Evolutionary conservation across 1,284 basidiomycete genomes (phyloP), one percentile per base, ranked within the genome.

Genomic region (Irpex lacteus): DNA sequence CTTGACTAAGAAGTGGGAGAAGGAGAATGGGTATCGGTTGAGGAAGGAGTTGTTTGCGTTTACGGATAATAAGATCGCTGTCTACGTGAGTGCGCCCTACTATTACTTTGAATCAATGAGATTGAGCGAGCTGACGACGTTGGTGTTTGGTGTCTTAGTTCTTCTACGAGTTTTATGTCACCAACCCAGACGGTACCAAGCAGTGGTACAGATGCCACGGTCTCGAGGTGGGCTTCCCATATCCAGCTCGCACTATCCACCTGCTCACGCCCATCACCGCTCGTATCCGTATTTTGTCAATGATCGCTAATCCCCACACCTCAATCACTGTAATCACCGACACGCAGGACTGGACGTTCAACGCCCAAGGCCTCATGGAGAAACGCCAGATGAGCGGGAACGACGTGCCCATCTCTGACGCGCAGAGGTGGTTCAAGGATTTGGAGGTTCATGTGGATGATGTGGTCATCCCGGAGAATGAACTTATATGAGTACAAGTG

Each of bases 1-100:
- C 72, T 71, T 89, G 61, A 77, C 73, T 8, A 73, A 76, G 65
- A 89, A 88, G 67, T 89, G 86, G 86, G 70, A 75, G 60, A 81
- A 76, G 66, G 86, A 88, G 72, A 73, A 78, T 63, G 73, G 72
- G 19, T 74, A 73, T 69, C 74, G 78, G 53, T 74, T 87, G 55
- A 70, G 84, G 55, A 87, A 87, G 70, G 84, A 86, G 70, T 74
- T 88, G 19, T 88, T 88, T 65, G 77, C 83, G 1, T 88, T 84
- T 69, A 74, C 74, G 18, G 83, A 82, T 53, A 82, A 88, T 73
- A 83, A 80, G 72, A 87, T 89, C 70, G 86, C 82, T 11, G 86
- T 85, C 36, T 77, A 78, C 70, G 78, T 78, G 32, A n/a, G 32
- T 26, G 4, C 26, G 40, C 15, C 40, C 40, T 15, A 11, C 15